These are phyloP conservation scores for Kalanchoe fedtschenkoi DNA, from an alignment of 164 flowering plant species.

Conservation along the genomic window DNA sequence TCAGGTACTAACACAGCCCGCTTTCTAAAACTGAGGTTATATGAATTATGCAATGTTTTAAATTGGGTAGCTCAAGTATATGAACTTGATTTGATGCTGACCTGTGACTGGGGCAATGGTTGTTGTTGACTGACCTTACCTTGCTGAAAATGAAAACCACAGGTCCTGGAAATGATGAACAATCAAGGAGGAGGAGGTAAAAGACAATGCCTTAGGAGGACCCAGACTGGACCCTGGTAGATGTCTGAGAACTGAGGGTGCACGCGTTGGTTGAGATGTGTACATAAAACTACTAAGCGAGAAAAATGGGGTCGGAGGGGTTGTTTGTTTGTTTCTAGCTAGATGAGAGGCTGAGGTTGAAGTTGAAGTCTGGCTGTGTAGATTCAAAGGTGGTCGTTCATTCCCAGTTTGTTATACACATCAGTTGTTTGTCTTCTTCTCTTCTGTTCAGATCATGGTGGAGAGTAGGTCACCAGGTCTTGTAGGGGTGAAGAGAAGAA, in stretches of 20 bases:
- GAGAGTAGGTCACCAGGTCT: background rate
- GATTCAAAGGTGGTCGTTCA: background rate
- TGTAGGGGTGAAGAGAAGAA: background rate
- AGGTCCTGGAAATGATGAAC: slow-evolving; percentile 56
- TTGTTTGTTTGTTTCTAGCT: too few species aligned
- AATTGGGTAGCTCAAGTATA: background rate
- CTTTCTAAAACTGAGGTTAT: background rate
- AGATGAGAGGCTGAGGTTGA: background rate
- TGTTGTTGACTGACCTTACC: background rate
- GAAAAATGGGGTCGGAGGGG: too few species aligned
- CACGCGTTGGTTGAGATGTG: background rate
- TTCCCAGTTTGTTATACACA: slow-evolving; percentile 1
- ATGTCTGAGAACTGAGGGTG: background rate
- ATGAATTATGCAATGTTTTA: background rate
- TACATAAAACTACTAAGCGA: too few species aligned
- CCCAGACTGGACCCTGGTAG: slow-evolving; percentile 70
- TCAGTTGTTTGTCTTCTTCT: too few species aligned
- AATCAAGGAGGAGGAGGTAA: slow-evolving; percentile 28
- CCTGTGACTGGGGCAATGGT: too few species aligned
- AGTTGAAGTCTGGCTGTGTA: background rate
- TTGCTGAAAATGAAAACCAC: slow-evolving; percentile 9
- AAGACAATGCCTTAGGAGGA: slow-evolving; percentile 53
- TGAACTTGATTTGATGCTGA: background rate
- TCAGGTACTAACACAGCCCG: slow-evolving; percentile 36
- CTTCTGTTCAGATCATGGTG: background rate